Conservation (phyloP, 805 yeast species). For the Lipomyces spencermartinsiae region DNA sequence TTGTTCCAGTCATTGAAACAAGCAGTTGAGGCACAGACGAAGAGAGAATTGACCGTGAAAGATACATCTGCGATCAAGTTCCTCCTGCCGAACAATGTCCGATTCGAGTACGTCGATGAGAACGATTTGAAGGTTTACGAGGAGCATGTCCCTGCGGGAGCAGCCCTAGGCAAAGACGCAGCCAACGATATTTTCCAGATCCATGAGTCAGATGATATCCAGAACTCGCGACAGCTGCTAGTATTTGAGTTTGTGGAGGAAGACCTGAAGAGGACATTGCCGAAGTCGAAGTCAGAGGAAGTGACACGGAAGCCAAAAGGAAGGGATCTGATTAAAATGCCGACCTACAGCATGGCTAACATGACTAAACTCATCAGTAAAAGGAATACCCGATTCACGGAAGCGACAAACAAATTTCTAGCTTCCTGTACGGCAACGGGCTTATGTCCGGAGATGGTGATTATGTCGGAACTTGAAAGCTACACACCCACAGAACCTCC, state of each 20-base stretch:
- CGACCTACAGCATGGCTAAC: constrained; percentile 26
- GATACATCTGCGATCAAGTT: constrained; percentile 30
- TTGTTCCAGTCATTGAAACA: constrained; percentile 60
- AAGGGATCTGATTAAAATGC: constrained; percentile 26
- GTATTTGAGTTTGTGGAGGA: constrained; percentile 35
- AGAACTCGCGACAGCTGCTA: constrained; percentile 9
- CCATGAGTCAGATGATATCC: not conserved
- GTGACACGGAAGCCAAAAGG: not conserved
- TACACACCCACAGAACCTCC: constrained; percentile 18
- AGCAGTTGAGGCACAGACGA: constrained; percentile 59
- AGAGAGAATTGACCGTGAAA: constrained; percentile 41
- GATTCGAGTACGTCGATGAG: constrained; percentile 35
- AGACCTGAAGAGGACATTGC: constrained; percentile 7
- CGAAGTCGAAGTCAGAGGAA: not conserved
- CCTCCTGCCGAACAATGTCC: constrained; percentile 19
- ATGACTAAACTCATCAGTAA: constrained; percentile 31
- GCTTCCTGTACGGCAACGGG: constrained; percentile 14
- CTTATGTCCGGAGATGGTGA: constrained; percentile 27
- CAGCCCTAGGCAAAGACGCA: constrained; percentile 19
- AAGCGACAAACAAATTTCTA: constrained; percentile 19
- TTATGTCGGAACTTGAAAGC: constrained; percentile 13
- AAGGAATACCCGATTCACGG: constrained; percentile 22
- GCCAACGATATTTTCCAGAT: constrained; percentile 32
- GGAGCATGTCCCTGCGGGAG: constrained; percentile 13
- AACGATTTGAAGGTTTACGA: constrained; percentile 31